Evolutionary conservation across 108 stramenopile genomes (phyloP).

Genomic region (Mediolabrus comicus): DNA sequence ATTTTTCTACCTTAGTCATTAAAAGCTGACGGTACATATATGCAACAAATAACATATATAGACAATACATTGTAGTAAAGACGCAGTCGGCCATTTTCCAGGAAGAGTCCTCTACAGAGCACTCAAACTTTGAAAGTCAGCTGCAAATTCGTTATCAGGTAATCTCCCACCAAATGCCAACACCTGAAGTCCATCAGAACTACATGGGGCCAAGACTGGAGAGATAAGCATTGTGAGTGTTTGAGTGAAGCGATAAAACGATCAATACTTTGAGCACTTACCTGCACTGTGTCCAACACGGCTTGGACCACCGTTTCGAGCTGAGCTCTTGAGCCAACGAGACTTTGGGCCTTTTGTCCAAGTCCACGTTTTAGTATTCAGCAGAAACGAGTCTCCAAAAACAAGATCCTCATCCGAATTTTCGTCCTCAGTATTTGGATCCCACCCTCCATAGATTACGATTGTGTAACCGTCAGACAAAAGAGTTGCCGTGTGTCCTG

Average conservation of each 20-base stretch:
- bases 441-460: conserved; percentile 87
- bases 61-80: background rate
- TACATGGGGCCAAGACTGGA: conserved; percentile 41
- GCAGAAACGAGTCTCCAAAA: conserved; percentile 69
- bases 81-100: background rate
- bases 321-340: conserved; percentile 12
- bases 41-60: background rate
- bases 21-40: background rate
- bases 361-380: conserved; percentile 73
- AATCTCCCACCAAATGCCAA: conserved; percentile 75
- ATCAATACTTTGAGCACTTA: too few relatives aligned
- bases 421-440: conserved; percentile 73
- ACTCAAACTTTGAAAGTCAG: conserved; percentile 63
- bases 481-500: conserved; percentile 75
- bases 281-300: conserved; percentile 80
- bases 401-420: conserved; percentile 56
- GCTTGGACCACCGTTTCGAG: conserved; percentile 48
- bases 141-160: conserved; percentile 57
- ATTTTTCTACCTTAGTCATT: background rate
- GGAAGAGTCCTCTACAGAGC: background rate
- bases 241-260: too few relatives aligned
- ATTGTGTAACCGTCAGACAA: conserved; percentile 76
- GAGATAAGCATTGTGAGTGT: too few relatives aligned
- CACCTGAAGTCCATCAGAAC: conserved; percentile 50
- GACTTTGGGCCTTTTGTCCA: conserved; percentile 69